phyloP scores from a whole-genome alignment of 2,329 filamentous ascomycete genomes.

The Pseudogymnoascus sp. region DNA sequence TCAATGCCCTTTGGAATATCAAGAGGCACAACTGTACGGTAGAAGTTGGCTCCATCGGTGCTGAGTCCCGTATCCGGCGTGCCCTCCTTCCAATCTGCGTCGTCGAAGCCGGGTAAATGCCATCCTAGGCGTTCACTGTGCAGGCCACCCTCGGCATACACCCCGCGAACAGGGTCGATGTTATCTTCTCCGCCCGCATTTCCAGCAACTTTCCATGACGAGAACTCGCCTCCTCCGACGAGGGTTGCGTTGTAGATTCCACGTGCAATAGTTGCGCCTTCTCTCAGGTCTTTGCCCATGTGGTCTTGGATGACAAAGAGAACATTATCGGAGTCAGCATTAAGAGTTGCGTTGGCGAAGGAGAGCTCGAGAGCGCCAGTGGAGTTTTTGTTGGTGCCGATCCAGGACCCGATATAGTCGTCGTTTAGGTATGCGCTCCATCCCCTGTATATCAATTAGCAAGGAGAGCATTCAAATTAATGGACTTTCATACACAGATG shows the following conservation, averaged over 20 bases:
- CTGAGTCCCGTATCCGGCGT: slow-evolving; percentile 32
- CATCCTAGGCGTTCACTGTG: slow-evolving; percentile 49
- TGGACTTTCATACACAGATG: slow-evolving; percentile 9
- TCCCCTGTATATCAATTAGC: slow-evolving; percentile 14
- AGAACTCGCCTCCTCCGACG: slow-evolving; percentile 37
- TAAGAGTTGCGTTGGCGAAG: slow-evolving; percentile 41
- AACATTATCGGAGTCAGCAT: slow-evolving; percentile 34
- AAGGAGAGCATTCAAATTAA: not conserved
- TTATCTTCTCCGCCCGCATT: slow-evolving; percentile 44
- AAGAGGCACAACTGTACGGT: slow-evolving; percentile 44
- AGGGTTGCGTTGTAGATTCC: slow-evolving; percentile 47
- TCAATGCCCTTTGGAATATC: slow-evolving; percentile 44
- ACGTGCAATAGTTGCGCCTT: slow-evolving; percentile 38
- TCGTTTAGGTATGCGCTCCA: slow-evolving; percentile 40
- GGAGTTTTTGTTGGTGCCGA: slow-evolving; percentile 38
- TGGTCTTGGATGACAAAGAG: slow-evolving; percentile 52
- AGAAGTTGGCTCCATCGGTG: slow-evolving; percentile 46
- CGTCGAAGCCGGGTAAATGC: slow-evolving; percentile 49
- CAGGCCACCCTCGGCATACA: slow-evolving; percentile 50
- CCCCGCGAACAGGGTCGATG: slow-evolving; percentile 47
- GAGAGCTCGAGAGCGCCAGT: slow-evolving; percentile 35
- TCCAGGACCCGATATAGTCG: slow-evolving; percentile 45
- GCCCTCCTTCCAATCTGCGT: slow-evolving; percentile 34
- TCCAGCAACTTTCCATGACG: slow-evolving; percentile 49
- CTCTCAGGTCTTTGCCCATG: slow-evolving; percentile 49